Conservation (phyloP, 352 stramenopile species). For the Phytophthora uliginosa region DNA sequence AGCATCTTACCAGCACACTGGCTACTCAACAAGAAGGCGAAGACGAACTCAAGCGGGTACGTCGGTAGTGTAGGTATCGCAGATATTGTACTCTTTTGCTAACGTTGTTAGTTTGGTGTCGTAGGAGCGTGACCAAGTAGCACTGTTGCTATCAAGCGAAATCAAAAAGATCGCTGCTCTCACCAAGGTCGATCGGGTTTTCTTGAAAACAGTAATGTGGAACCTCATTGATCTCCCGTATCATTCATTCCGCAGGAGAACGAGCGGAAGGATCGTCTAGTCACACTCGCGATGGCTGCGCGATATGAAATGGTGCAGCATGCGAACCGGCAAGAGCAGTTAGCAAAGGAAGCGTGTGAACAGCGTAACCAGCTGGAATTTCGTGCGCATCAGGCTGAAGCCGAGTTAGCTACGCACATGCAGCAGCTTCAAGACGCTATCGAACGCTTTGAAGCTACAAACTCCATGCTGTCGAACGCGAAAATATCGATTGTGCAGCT, state of each 20-base stretch:
- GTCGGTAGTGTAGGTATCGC: background rate
- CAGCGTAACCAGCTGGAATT: slow-evolving; percentile 31
- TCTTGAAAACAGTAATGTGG: background rate
- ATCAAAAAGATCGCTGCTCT: slow-evolving; percentile 85
- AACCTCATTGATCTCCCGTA: background rate
- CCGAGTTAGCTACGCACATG: slow-evolving; percentile 48
- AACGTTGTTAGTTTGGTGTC: background rate
- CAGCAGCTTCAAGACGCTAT: slow-evolving; percentile 63
- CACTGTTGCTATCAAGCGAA: slow-evolving; percentile 59
- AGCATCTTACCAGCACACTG: slow-evolving; percentile 63
- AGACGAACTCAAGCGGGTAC: slow-evolving; percentile 63
- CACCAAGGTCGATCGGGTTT: slow-evolving; percentile 49
- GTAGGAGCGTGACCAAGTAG: slow-evolving; percentile 65
- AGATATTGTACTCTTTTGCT: background rate
- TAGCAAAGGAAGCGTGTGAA: slow-evolving; percentile 42
- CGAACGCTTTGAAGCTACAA: slow-evolving; percentile 49
- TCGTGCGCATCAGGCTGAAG: slow-evolving; percentile 44
- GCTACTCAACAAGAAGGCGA: slow-evolving; percentile 64
- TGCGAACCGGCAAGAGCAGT: slow-evolving; percentile 56
- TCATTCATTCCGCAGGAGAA: slow-evolving; percentile 51
- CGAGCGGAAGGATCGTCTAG: slow-evolving; percentile 76
- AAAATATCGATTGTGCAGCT: slow-evolving; percentile 47
- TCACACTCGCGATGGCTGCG: slow-evolving; percentile 82
- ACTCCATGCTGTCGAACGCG: slow-evolving; percentile 39
- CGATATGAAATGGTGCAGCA: slow-evolving; percentile 74